Conservation (phyloP, 495 filamentous ascomycete genomes). For the Lasiosphaeria miniovina region DNA sequence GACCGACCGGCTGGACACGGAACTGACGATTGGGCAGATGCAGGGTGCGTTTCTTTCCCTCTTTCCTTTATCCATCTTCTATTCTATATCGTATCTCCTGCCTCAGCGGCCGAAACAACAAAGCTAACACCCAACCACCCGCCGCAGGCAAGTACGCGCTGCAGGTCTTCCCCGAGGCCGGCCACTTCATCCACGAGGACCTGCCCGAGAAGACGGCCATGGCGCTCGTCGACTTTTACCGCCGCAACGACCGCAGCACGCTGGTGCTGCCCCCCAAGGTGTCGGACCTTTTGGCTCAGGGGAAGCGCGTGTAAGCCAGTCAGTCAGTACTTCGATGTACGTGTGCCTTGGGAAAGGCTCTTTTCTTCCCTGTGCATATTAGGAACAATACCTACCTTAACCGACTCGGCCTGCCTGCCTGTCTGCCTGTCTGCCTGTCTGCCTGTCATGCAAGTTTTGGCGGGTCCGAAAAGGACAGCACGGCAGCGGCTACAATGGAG, state of each 20-base stretch:
- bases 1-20: conserved; percentile 90
- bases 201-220: conserved; percentile 82
- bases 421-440: too few species aligned
- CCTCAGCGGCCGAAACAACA: too few species aligned
- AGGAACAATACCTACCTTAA: too few species aligned
- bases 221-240: conserved; percentile 84
- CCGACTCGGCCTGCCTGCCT: too few species aligned
- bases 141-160: conserved; percentile 85
- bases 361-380: background rate
- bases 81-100: background rate
- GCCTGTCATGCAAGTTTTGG: too few species aligned
- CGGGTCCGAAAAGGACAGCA: too few species aligned
- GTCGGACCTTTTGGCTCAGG: conserved; percentile 50
- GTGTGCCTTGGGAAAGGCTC: background rate
- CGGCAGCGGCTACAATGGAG: background rate
- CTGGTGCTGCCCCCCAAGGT: conserved; percentile 92
- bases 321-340: too few species aligned
- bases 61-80: background rate
- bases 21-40: conserved; percentile 97
- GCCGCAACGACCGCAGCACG: conserved; percentile 78
- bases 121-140: background rate
- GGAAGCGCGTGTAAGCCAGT: conserved; percentile 45
- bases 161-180: conserved; percentile 90
- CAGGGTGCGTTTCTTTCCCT: conserved; percentile 57
- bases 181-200: conserved; percentile 96